Evolutionary conservation across 768 basidiomycete species (phyloP).

Genomic region (Neoboletus brunneissimus): DNA sequence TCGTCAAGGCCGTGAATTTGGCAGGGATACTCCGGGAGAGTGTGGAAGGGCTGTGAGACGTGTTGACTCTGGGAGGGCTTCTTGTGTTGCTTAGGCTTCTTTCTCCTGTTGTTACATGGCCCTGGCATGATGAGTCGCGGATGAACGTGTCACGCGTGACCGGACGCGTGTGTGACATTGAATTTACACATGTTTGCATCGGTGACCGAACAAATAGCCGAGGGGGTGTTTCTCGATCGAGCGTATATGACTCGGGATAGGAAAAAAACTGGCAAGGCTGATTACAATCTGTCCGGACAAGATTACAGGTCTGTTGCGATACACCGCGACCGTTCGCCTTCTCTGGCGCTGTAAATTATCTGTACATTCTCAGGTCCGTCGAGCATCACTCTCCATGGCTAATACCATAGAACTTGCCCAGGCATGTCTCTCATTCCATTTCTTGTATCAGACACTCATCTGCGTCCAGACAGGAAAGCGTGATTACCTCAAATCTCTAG

Average conservation of each 20-base stretch:
- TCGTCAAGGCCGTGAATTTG: constrained; percentile 7
- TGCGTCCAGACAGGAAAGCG: constrained; percentile 81
- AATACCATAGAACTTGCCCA: constrained; percentile 66
- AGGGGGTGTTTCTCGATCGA: constrained; percentile 9
- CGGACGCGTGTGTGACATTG: constrained; percentile 32
- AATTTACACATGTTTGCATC: constrained; percentile 17
- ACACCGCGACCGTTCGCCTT: constrained; percentile 22
- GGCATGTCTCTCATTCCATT: constrained; percentile 33
- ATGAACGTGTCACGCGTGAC: constrained; percentile 31
- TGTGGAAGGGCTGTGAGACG: not conserved
- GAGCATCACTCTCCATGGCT: constrained; percentile 41
- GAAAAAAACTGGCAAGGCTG: constrained; percentile 12
- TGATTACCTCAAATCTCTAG: constrained; percentile 79
- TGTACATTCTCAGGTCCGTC: constrained; percentile 18
- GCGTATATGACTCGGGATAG: constrained; percentile 17
- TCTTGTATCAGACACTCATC: constrained; percentile 2
- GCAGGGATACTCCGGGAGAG: not conserved
- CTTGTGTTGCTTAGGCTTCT: constrained; percentile 38
- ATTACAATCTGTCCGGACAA: constrained; percentile 25
- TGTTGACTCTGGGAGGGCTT: constrained; percentile 8
- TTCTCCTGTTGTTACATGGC: constrained; percentile 53
- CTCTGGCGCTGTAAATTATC: constrained; percentile 33
- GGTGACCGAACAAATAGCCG: constrained; percentile 10
- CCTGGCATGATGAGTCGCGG: constrained; percentile 52
- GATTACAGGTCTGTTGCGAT: constrained; percentile 27